Percentiles rank a stretch among this genome's conserved stretches.
Evolutionary conservation across 208 protist genomes (phyloP).

Genomic region (Cochliopodium minus): DNA sequence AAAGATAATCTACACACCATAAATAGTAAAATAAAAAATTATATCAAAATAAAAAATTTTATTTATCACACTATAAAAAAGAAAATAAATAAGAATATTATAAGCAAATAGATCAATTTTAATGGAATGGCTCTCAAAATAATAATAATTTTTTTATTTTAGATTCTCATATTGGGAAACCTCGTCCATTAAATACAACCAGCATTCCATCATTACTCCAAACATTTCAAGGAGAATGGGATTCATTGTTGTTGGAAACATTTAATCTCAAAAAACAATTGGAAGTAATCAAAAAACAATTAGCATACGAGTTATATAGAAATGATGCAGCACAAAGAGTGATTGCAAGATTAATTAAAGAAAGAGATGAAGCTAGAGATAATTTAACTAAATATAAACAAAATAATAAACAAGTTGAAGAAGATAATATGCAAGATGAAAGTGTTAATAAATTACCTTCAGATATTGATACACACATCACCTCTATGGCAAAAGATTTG

Average conservation of each 20-base stretch:
- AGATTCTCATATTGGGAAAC: conserved; percentile 22
- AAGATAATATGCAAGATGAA: conserved; percentile 9
- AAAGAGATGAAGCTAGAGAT: conserved; percentile 25
- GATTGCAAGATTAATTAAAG: conserved; percentile 75
- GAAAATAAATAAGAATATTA: no score
- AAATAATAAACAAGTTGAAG: neutral
- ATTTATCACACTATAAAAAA: neutral
- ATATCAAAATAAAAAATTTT: neutral
- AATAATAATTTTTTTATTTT: neutral
- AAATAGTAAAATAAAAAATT: neutral
- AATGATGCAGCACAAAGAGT: conserved; percentile 94
- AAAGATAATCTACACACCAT: conserved; percentile 60
- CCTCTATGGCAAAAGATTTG: conserved; percentile 10
- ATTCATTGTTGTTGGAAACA: conserved; percentile 88
- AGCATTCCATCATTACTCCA: conserved; percentile 73
- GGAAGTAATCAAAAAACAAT: conserved; percentile 66
- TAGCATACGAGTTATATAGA: conserved; percentile 88
- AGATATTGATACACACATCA: neutral
- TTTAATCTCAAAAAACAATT: conserved; percentile 79
- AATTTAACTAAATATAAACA: conserved; percentile 3
- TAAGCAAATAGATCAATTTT: no score
- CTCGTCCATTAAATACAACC: conserved; percentile 28
- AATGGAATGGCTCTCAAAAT: neutral
- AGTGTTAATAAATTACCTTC: neutral
- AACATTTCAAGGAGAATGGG: conserved; percentile 91